Percentiles rank a stretch among this genome's conserved stretches.
These are phyloP conservation scores for Capillidium rhysosporum DNA, from an alignment of 371 early-diverging fungal genomes.

Conservation along the genomic window DNA sequence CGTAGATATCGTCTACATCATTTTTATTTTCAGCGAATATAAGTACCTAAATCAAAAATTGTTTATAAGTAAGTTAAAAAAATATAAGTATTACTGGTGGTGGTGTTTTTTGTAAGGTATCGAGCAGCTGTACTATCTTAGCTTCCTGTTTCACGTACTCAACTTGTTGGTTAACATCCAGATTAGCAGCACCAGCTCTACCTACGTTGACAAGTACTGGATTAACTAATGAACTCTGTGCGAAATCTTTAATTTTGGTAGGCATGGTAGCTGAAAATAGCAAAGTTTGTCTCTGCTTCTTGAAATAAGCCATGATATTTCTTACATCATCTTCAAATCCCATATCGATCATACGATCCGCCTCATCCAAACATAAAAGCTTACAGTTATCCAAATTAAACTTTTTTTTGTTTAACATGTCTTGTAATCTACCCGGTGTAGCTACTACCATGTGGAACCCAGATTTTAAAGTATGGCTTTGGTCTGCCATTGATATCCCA, in stretches of 20 bases:
- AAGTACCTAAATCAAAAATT: constrained; percentile 29
- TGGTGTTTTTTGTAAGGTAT: constrained; percentile 83
- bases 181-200: constrained; percentile 90
- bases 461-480: constrained; percentile 35
- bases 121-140: constrained; percentile 77
- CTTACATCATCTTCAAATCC: constrained; percentile 92
- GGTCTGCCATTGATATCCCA: constrained; percentile 84
- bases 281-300: constrained; percentile 78
- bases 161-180: constrained; percentile 95
- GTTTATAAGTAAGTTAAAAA: not conserved
- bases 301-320: constrained; percentile 81
- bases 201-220: constrained; percentile 97
- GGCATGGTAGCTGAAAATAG: constrained; percentile 95
- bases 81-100: constrained; percentile 66
- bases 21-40: constrained; percentile 98
- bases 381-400: constrained; percentile 59
- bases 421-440: constrained; percentile 89
- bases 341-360: constrained; percentile 98
- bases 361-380: constrained; percentile 91
- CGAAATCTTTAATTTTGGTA: constrained; percentile 92
- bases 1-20: constrained; percentile 98
- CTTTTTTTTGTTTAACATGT: constrained; percentile 58
- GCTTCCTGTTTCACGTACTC: constrained; percentile 92
- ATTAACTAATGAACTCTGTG: constrained; percentile 62
- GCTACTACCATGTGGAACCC: constrained; percentile 72